Evolutionary conservation across 192 early-diverging fungal genomes (phyloP), one percentile per base, ranked within the genome.

Genomic region (Cetraspora pellucida): DNA sequence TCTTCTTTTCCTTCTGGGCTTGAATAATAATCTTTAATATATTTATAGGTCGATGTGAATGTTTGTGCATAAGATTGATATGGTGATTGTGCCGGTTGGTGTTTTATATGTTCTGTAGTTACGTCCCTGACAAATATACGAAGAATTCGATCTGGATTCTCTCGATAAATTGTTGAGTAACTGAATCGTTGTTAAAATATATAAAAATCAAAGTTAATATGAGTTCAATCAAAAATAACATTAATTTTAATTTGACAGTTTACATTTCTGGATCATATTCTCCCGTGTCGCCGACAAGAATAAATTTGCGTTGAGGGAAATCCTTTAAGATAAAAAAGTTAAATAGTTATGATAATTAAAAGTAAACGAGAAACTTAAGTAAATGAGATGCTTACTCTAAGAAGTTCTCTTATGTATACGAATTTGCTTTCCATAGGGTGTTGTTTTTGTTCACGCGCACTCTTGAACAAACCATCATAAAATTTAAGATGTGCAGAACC

Each of bases 221-320:
- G 4, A 57, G 16, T 28, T 37, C 37, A 37, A 37, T 37, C 31
- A 37, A 37, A 74, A 74, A n/a, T 14, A 77, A 10, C 8, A 46
- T 11, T 63, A 25, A 71, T n/a, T 60, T 17, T 19, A 17, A 44
- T 54, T 25, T 37, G 37, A 37, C 52, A 30, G 81, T 79, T 79
- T 85, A 96, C 69, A 93, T 90, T 81, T 98, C 95, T 61, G 94
- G 85, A 72, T 98, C 96, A 45, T 91, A 84, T 81, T 98, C 95
- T 54, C 95, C 96, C 66, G 91, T 90, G 78, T 98, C 96, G 25
- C 96, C 96, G 6, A 98, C 89, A 13, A 98, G 83, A 71, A 98
- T 91, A 78, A 92, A 98, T 77, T 91, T 91, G 59, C 95, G 87
- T 8, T 89, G 69, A 8, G 94, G 94, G 61, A 95, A 96, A 77